These are phyloP conservation scores for Aspergillus campestris DNA, from an alignment of 495 filamentous ascomycete species.

Conservation along the genomic window DNA sequence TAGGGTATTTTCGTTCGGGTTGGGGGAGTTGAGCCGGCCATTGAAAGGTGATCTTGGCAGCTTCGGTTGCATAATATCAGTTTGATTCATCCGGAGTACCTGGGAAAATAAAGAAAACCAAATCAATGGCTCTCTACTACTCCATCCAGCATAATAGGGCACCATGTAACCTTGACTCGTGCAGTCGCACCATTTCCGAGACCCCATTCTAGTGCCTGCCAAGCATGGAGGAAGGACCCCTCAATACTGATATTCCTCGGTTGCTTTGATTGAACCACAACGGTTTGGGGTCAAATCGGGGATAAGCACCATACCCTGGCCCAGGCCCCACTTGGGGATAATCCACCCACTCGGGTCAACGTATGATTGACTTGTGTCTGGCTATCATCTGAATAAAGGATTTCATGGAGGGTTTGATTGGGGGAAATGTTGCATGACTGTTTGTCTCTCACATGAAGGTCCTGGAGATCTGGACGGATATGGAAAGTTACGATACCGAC, in stretches of 20 bases:
- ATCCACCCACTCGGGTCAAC: slow-evolving; percentile 4
- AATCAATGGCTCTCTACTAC: neutral
- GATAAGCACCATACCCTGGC: slow-evolving; percentile 25
- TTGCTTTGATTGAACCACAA: slow-evolving; percentile 1
- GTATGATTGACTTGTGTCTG: too few relatives aligned
- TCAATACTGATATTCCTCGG: too few relatives aligned
- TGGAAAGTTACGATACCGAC: too few relatives aligned
- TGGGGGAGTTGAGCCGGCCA: too few relatives aligned
- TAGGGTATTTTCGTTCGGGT: neutral
- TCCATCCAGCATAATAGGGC: neutral
- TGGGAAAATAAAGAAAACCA: too few relatives aligned
- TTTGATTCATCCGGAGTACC: too few relatives aligned
- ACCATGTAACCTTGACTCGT: neutral
- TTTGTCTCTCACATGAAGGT: too few relatives aligned
- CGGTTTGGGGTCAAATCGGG: slow-evolving; percentile 8
- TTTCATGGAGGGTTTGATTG: too few relatives aligned
- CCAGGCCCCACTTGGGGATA: slow-evolving; percentile 12
- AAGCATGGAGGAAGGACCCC: slow-evolving; percentile 4
- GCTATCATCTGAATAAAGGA: too few relatives aligned
- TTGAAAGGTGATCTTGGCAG: neutral
- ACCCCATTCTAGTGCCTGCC: slow-evolving; percentile 1
- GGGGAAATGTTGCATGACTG: too few relatives aligned
- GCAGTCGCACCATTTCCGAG: neutral
- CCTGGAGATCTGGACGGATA: too few relatives aligned
- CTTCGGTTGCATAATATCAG: slow-evolving; percentile 6